Conservation (phyloP, 2,329 filamentous ascomycete species). For the Lachnellula cervina region DNA sequence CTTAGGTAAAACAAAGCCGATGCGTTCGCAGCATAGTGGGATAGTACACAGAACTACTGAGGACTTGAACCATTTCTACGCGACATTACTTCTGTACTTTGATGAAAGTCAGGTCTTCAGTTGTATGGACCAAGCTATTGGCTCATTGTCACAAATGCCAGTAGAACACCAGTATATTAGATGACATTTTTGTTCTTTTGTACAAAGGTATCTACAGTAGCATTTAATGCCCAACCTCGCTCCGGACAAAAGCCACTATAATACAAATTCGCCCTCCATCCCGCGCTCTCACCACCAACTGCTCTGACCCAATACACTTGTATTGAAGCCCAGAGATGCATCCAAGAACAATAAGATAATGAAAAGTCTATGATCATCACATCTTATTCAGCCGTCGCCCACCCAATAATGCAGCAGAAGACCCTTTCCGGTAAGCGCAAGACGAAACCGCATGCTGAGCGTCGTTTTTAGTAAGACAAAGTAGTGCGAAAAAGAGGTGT, state of each 20-base stretch:
- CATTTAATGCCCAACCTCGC: conserved; percentile 18
- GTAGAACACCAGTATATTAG: neutral
- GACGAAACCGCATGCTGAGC: conserved; percentile 2
- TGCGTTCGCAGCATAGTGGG: no score
- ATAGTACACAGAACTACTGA: no score
- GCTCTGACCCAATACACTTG: conserved; percentile 16
- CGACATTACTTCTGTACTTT: no score
- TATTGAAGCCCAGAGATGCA: conserved; percentile 21
- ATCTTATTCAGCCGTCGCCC: conserved; percentile 16
- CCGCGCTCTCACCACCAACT: conserved; percentile 2
- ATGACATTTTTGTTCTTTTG: conserved; percentile 18
- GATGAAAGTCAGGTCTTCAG: no score
- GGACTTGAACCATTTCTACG: no score
- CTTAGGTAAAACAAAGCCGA: no score
- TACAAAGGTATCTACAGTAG: conserved; percentile 26
- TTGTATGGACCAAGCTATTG: no score
- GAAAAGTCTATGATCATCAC: conserved; percentile 27
- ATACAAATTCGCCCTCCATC: conserved; percentile 18
- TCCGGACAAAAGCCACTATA: conserved; percentile 23
- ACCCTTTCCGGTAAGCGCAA: conserved; percentile 7
- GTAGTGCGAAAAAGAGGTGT: conserved; percentile 22
- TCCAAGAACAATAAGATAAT: conserved; percentile 14
- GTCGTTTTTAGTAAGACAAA: conserved; percentile 28
- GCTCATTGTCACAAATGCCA: neutral
- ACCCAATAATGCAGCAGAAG: conserved; percentile 21